These are phyloP conservation scores for Sclerotinia sclerotiorum DNA, from an alignment of 2,329 filamentous ascomycete species.

Conservation along the genomic window DNA sequence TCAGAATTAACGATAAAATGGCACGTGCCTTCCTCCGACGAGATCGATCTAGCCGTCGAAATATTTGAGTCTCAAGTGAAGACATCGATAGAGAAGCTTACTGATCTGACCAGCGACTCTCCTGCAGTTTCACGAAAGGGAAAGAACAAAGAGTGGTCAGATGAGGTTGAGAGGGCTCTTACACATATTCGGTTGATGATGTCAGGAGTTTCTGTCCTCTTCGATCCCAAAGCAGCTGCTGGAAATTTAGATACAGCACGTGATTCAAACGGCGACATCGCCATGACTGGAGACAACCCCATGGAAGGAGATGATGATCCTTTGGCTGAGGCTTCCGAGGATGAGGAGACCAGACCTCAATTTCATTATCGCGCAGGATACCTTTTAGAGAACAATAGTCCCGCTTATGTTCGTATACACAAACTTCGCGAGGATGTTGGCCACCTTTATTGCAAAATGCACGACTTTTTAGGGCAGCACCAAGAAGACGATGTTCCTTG, in stretches of 20 bases:
- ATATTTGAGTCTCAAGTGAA: conserved; percentile 83
- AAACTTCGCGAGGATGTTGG: conserved; percentile 78
- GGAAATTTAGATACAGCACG: conserved; percentile 49
- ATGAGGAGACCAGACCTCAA: conserved; percentile 79
- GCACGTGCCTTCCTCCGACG: conserved; percentile 79
- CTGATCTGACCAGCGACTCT: conserved; percentile 75
- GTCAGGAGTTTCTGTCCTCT: conserved; percentile 85
- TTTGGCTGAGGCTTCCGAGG: conserved; percentile 65
- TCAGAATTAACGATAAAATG: conserved; percentile 80
- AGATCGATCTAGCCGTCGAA: conserved; percentile 85
- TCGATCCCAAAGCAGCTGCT: conserved; percentile 75
- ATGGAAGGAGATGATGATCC: conserved; percentile 58
- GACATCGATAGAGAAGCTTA: conserved; percentile 71
- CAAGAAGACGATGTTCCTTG: conserved; percentile 96
- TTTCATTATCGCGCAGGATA: conserved; percentile 91
- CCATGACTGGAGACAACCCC: conserved; percentile 49
- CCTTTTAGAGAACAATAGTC: conserved; percentile 62
- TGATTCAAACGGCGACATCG: conserved; percentile 47
- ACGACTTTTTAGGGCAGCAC: conserved; percentile 76
- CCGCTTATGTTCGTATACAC: conserved; percentile 75
- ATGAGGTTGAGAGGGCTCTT: conserved; percentile 88
- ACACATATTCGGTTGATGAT: conserved; percentile 85
- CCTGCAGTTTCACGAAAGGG: conserved; percentile 86
- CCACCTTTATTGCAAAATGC: conserved; percentile 76
- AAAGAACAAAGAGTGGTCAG: conserved; percentile 98